phyloP scores from a whole-genome alignment of 805 yeast genomes.

The Brettanomyces nanus region DNA sequence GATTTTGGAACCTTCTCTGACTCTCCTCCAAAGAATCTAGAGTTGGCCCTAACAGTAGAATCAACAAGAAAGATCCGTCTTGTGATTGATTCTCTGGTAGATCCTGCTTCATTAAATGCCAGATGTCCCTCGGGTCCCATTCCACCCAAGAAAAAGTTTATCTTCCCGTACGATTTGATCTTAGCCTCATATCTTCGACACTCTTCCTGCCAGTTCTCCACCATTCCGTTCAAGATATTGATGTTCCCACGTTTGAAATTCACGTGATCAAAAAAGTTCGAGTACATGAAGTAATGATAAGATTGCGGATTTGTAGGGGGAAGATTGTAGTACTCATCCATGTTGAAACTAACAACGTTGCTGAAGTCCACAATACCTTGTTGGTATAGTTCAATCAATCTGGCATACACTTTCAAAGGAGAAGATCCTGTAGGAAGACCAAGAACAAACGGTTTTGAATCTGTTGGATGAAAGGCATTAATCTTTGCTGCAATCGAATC shows the following conservation, averaged over 20 bases:
- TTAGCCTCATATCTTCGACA: constrained; percentile 40
- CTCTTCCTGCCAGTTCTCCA: constrained; percentile 36
- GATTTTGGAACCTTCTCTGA: constrained; percentile 38
- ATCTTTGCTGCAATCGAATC: constrained; percentile 36
- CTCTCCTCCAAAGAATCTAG: constrained; percentile 43
- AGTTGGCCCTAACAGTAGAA: constrained; percentile 45
- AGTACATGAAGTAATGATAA: constrained; percentile 50
- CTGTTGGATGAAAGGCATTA: constrained; percentile 36
- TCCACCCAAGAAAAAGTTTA: constrained; percentile 50
- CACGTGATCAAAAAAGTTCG: constrained; percentile 47
- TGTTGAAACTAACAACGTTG: constrained; percentile 51
- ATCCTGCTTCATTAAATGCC: constrained; percentile 54
- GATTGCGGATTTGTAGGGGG: constrained; percentile 40
- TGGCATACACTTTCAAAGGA: constrained; percentile 46
- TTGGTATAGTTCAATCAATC: constrained; percentile 36
- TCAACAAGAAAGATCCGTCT: constrained; percentile 39
- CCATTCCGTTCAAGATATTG: constrained; percentile 46
- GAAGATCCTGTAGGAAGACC: constrained; percentile 59
- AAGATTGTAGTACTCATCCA: constrained; percentile 52
- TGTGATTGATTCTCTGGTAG: constrained; percentile 36
- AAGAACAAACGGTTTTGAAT: constrained; percentile 39
- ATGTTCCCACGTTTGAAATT: constrained; percentile 45
- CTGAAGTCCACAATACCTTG: constrained; percentile 35
- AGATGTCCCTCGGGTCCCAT: constrained; percentile 56
- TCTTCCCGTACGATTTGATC: constrained; percentile 39